A percentile compares a stretch with the other conserved stretches of the same genome.
Conservation (phyloP, 345 rosid genomes). For the Citrus hindsii region DNA sequence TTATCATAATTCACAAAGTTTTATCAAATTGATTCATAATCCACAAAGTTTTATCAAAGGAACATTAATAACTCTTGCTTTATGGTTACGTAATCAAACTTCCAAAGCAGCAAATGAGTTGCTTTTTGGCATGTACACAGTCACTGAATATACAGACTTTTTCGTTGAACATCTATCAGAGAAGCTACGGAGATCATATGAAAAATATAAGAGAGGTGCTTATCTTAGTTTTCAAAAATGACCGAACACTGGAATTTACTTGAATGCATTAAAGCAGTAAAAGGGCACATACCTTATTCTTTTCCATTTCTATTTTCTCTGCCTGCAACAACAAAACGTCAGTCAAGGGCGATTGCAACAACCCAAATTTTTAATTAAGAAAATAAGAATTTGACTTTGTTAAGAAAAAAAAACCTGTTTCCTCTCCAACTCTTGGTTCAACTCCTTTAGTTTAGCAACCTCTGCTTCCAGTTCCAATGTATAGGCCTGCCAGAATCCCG, state of each 20-base stretch:
- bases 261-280: not conserved
- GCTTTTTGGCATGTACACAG: not conserved
- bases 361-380: not conserved
- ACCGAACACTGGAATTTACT: not conserved
- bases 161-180: not conserved
- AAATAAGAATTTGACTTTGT: conserved; percentile 11
- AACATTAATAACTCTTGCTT: not conserved
- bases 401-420: conserved; percentile 60
- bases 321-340: conserved; percentile 44
- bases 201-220: not conserved
- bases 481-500: conserved; percentile 63
- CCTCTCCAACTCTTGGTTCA: conserved; percentile 66
- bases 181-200: not conserved
- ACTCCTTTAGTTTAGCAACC: conserved; percentile 73
- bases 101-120: not conserved
- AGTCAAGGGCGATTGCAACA: conserved; percentile 6
- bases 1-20: not conserved
- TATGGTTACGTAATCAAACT: not conserved
- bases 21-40: not conserved
- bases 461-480: conserved; percentile 93
- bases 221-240: not conserved
- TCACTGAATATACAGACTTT: not conserved
- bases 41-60: not conserved
- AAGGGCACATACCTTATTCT: conserved; percentile 46
- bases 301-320: conserved; percentile 50